Base-by-base conservation (phyloP, 495 filamentous ascomycete species). In the Penicillium alfredii region DNA sequence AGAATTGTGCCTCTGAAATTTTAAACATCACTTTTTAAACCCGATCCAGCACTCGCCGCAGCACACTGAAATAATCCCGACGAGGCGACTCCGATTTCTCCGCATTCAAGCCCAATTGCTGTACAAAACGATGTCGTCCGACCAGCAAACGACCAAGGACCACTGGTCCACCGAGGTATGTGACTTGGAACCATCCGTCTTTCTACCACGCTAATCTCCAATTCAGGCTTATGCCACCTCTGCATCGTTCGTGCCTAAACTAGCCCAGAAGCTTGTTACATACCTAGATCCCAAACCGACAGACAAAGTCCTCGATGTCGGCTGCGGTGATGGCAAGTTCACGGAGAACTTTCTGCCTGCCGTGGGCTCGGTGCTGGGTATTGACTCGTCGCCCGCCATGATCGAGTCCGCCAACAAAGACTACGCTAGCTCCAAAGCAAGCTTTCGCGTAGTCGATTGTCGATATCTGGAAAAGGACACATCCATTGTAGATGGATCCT, bases 281-380 rank as follows among this genome's bases (percentile, higher is more conserved):
- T 81, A 77, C 68, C 74, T 89, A 3, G 70, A 78, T 36, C 73
- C 75, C 4, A 67, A 76, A 42, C 66, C 53, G 8, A 51, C 27
- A 49, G 82, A 87, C 50, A 57, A 55, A 22, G 72, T 88, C 45
- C 68, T 89, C 10, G 84, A 89, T 53, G 56, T 88, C 18, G 84
- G 84, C 12, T 88, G 84, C 48, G 84, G 84, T 20, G 83, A 88
- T 51, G 84, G 82, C 24, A 59, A 77, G 14, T 66, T 88, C 34
- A 79, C 82, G 13, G 49, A 73, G 4, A 47, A 76, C 11, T 66
- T 87, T 28, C 67, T 69, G 14, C 50, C 62, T 6, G 53, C 60
- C 26, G 64, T 53, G 8, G 55, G 61, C 1, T 56, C 59, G 19
- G 68, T 88, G 14, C 61, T 78, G 37, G 84, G 81, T 13, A 55